Evolutionary conservation across 2,329 filamentous ascomycete genomes (phyloP).

Genomic region (Sporothrix luriei): DNA sequence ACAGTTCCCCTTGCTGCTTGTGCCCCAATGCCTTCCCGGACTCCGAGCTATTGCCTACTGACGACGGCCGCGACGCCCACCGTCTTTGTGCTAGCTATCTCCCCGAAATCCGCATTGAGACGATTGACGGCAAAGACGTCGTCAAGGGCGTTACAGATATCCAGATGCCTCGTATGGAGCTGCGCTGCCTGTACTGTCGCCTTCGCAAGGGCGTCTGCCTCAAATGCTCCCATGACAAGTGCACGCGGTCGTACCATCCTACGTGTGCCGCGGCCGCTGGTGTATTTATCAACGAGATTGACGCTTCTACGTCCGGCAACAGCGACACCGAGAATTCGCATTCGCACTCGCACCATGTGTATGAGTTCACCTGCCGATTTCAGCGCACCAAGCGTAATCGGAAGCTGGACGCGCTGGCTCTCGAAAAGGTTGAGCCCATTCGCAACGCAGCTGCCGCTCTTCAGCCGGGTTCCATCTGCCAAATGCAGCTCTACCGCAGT

Average conservation of each 20-base stretch:
- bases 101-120: conserved; percentile 85
- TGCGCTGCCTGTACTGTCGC: conserved; percentile 93
- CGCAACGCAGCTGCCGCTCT: conserved; percentile 68
- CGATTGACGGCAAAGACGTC: conserved; percentile 68
- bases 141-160: conserved; percentile 80
- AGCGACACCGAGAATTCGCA: conserved; percentile 84
- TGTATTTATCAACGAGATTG: conserved; percentile 84
- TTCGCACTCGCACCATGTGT: conserved; percentile 47
- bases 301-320: conserved; percentile 86
- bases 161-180: conserved; percentile 80
- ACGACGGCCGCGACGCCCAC: conserved; percentile 85
- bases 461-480: conserved; percentile 74
- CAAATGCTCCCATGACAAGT: conserved; percentile 94
- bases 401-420: conserved; percentile 66
- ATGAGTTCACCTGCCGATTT: conserved; percentile 92
- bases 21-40: conserved; percentile 88
- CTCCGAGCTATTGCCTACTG: conserved; percentile 80
- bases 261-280: conserved; percentile 92
- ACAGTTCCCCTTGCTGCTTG: conserved; percentile 69
- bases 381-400: conserved; percentile 86
- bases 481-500: conserved; percentile 79
- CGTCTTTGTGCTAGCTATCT: conserved; percentile 87
- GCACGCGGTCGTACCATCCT: conserved; percentile 88
- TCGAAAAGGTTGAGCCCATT: conserved; percentile 72
- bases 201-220: conserved; percentile 95